Evolutionary conservation across 2,329 filamentous ascomycete genomes (phyloP).

Genomic region (Dothistroma pini): DNA sequence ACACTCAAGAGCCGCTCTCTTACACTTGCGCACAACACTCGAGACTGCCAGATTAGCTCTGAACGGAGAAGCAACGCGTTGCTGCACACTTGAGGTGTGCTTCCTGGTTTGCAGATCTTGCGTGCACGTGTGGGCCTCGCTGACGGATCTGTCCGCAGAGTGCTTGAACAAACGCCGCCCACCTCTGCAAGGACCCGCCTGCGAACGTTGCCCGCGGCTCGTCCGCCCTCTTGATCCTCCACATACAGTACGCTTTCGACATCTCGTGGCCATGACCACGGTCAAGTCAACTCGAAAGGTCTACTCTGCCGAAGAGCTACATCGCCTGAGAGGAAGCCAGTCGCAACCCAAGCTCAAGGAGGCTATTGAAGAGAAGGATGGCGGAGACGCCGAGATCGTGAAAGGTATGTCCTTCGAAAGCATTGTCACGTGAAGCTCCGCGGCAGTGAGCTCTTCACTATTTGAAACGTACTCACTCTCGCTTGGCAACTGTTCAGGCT

Average conservation of each 20-base stretch:
- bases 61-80: neutral
- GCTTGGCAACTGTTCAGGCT: slow-evolving; percentile 5
- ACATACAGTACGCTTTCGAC: neutral
- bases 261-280: slow-evolving; percentile 5
- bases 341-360: slow-evolving; percentile 36
- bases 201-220: slow-evolving; percentile 1
- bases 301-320: slow-evolving; percentile 38
- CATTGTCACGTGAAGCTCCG: slow-evolving; percentile 1
- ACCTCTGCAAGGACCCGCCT: neutral
- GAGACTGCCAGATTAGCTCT: neutral
- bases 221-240: neutral
- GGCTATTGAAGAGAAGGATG: slow-evolving; percentile 36
- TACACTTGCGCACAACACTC: neutral
- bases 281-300: slow-evolving; percentile 32
- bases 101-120: neutral
- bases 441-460: neutral
- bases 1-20: slow-evolving; percentile 7
- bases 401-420: slow-evolving; percentile 31
- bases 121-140: neutral
- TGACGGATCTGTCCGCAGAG: slow-evolving; percentile 3
- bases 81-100: neutral
- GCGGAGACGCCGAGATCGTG: slow-evolving; percentile 36
- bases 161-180: neutral
- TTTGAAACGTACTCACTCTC: slow-evolving; percentile 4
- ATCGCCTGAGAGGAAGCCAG: slow-evolving; percentile 33